Conservation (phyloP, 2,329 filamentous ascomycete genomes). For the Sporothrix dimorphospora region DNA sequence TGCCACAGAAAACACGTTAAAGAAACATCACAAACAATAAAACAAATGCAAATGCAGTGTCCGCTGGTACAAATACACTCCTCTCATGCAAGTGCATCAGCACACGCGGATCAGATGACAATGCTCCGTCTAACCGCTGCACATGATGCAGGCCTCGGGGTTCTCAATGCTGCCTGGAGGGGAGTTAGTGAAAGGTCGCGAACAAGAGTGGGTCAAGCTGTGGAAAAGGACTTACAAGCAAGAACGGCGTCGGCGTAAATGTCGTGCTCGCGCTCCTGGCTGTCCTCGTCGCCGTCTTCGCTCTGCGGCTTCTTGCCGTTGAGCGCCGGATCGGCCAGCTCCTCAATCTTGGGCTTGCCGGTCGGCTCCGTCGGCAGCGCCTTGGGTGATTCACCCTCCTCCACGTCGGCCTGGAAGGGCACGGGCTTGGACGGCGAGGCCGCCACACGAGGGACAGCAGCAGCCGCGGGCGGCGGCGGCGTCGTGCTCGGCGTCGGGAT, state of each 20-base stretch:
- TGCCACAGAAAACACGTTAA: conserved; percentile 10
- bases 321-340: conserved; percentile 60
- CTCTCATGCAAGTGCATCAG: neutral
- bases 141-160: conserved; percentile 94
- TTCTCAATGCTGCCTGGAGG: conserved; percentile 86
- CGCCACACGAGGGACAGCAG: conserved; percentile 47
- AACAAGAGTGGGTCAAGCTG: neutral
- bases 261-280: conserved; percentile 77
- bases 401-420: conserved; percentile 74
- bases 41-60: neutral
- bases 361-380: conserved; percentile 72
- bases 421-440: conserved; percentile 64
- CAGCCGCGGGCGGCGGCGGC: conserved; percentile 56
- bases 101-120: neutral
- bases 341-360: conserved; percentile 64
- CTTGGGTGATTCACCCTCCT: conserved; percentile 79
- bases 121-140: conserved; percentile 71
- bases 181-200: neutral
- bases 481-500: conserved; percentile 71
- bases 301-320: conserved; percentile 62
- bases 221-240: conserved; percentile 66
- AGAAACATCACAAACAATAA: neutral
- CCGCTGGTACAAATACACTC: neutral
- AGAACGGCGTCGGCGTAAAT: conserved; percentile 95
- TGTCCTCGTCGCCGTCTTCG: conserved; percentile 74